Percentiles rank a stretch among this genome's conserved stretches.
Conservation (phyloP, 441 rosid species). For the Populus trichocarpa region DNA sequence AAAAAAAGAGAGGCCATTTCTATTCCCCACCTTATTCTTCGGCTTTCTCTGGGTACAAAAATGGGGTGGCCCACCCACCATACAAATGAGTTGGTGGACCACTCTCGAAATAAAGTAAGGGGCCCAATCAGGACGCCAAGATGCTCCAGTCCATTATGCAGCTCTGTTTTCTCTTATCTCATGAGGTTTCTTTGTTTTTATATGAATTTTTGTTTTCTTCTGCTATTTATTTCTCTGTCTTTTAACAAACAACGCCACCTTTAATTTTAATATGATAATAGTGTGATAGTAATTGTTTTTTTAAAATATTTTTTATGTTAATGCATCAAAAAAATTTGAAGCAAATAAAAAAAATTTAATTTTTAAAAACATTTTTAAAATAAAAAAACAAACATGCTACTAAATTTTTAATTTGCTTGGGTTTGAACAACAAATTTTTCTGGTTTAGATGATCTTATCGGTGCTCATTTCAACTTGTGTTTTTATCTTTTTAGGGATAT, state of each 20-base stretch:
- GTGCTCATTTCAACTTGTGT: too few relatives aligned
- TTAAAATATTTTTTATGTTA: neutral
- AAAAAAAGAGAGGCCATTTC: too few relatives aligned
- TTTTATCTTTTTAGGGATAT: too few relatives aligned
- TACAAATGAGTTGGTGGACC: constrained; percentile 40
- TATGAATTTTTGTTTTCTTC: neutral
- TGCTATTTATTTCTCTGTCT: neutral
- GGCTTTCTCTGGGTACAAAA: constrained; percentile 7
- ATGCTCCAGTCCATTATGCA: constrained; percentile 23
- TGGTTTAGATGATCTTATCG: too few relatives aligned
- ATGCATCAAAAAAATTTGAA: too few relatives aligned
- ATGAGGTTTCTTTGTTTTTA: neutral
- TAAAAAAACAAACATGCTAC: too few relatives aligned
- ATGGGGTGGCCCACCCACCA: constrained; percentile 28
- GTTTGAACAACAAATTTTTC: neutral
- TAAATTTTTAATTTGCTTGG: neutral
- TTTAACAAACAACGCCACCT: too few relatives aligned
- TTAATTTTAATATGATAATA: too few relatives aligned
- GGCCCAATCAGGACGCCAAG: constrained; percentile 27
- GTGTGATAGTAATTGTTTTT: too few relatives aligned
- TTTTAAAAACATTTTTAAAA: too few relatives aligned
- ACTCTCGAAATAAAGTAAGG: constrained; percentile 33
- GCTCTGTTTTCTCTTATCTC: neutral
- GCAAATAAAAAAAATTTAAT: too few relatives aligned
- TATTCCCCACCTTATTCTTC: neutral